These are phyloP conservation scores for Pseudogymnoascus sp. DNA, from an alignment of 2,329 filamentous ascomycete species.

Conservation along the genomic window DNA sequence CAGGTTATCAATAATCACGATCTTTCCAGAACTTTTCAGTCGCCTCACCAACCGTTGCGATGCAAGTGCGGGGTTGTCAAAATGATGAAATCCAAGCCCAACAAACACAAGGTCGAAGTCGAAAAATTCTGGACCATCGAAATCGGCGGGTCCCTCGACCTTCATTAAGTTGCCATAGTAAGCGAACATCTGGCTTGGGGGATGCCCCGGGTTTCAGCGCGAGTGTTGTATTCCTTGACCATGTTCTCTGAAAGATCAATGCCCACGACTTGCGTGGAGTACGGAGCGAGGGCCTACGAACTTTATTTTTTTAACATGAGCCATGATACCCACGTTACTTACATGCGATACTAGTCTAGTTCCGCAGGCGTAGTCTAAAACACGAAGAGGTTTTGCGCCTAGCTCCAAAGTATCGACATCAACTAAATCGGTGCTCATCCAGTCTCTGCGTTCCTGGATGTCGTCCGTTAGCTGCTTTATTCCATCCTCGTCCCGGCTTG, in stretches of 20 bases:
- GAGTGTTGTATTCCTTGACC: conserved; percentile 58
- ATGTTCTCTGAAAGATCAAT: conserved; percentile 66
- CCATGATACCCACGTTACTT: too few relatives aligned
- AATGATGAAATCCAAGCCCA: conserved; percentile 60
- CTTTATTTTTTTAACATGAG: neutral
- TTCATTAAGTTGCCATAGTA: conserved; percentile 50
- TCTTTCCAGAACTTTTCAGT: conserved; percentile 35
- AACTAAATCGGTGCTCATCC: too few relatives aligned
- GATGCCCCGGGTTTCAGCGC: conserved; percentile 48
- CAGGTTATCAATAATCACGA: too few relatives aligned
- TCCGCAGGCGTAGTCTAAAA: too few relatives aligned
- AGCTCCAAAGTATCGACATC: too few relatives aligned
- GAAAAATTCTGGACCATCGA: conserved; percentile 54
- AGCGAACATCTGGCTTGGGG: conserved; percentile 45
- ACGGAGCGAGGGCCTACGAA: conserved; percentile 49
- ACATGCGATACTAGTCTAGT: too few relatives aligned
- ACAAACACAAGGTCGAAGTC: conserved; percentile 61
- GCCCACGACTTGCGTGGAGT: conserved; percentile 54
- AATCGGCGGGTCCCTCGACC: conserved; percentile 37
- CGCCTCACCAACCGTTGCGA: conserved; percentile 51
- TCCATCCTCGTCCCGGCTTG: too few relatives aligned
- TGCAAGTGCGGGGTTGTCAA: conserved; percentile 54
- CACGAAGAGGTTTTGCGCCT: too few relatives aligned
- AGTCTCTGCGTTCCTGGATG: too few relatives aligned
- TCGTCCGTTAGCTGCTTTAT: too few relatives aligned